phyloP scores from a whole-genome alignment of 345 rosid species.

The Salix suchowensis region DNA sequence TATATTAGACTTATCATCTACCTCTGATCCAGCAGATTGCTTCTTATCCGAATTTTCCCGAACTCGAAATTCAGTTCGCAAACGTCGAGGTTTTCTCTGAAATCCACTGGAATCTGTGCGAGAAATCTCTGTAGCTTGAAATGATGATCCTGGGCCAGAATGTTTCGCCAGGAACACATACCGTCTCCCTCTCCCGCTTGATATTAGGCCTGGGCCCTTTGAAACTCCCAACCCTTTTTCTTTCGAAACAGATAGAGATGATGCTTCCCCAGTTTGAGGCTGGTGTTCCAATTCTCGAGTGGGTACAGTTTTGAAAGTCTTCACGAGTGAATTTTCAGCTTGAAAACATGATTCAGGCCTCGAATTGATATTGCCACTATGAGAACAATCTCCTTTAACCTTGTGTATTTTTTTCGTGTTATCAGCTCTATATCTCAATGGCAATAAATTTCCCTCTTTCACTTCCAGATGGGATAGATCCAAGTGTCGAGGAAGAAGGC shows the following conservation, averaged over 20 bases:
- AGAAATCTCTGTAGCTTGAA: slow-evolving; percentile 47
- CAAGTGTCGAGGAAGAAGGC: slow-evolving; percentile 39
- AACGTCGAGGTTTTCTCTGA: slow-evolving; percentile 58
- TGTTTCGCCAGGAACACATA: slow-evolving; percentile 44
- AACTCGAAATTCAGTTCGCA: slow-evolving; percentile 69
- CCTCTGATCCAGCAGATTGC: slow-evolving; percentile 25
- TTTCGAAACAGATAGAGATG: slow-evolving; percentile 23
- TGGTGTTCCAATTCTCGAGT: slow-evolving; percentile 44
- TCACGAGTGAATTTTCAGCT: slow-evolving; percentile 33
- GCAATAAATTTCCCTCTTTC: slow-evolving; percentile 32
- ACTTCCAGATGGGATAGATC: slow-evolving; percentile 37
- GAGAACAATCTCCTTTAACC: slow-evolving; percentile 41
- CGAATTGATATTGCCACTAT: slow-evolving; percentile 19
- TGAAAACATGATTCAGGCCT: slow-evolving; percentile 33
- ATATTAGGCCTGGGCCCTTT: slow-evolving; percentile 36
- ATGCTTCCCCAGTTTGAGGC: slow-evolving; percentile 30
- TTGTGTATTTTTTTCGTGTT: slow-evolving; percentile 25
- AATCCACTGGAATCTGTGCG: slow-evolving; percentile 50
- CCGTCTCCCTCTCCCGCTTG: slow-evolving; percentile 45
- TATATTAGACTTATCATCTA: slow-evolving; percentile 47
- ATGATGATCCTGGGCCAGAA: slow-evolving; percentile 47
- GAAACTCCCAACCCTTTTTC: slow-evolving; percentile 32
- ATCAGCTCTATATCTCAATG: slow-evolving; percentile 36
- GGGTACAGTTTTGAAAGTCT: slow-evolving; percentile 25
- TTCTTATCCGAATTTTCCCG: slow-evolving; percentile 53